phyloP scores from a whole-genome alignment of 371 early-diverging fungal genomes.

The Capniomyces stellatus region DNA sequence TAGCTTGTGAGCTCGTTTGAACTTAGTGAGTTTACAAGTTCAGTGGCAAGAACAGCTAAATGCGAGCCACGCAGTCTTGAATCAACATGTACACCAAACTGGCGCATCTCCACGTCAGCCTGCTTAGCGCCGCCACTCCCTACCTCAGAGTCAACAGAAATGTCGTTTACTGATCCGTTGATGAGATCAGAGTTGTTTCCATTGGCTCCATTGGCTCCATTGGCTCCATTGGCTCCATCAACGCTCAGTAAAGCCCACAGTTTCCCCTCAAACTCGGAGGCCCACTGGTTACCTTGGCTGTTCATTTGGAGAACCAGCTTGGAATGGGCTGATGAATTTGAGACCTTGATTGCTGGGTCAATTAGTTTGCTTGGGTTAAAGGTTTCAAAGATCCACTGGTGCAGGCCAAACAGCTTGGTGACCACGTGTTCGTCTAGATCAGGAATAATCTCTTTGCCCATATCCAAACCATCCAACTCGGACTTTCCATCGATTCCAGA shows the following conservation, averaged over 20 bases:
- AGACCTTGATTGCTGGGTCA: neutral
- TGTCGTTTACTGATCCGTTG: neutral
- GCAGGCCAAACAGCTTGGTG: neutral
- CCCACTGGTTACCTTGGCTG: neutral
- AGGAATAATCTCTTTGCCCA: conserved; percentile 4
- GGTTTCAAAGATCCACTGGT: neutral
- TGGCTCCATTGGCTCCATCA: neutral
- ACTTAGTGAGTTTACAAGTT: neutral
- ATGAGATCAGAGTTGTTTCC: neutral
- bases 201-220: neutral
- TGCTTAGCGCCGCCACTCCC: too few relatives aligned
- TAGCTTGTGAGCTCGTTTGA: too few relatives aligned
- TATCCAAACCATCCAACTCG: neutral
- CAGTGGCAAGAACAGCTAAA: neutral
- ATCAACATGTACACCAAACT: neutral
- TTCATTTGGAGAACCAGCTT: neutral
- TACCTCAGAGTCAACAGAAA: too few relatives aligned
- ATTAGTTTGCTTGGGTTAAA: neutral
- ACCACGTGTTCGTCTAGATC: conserved; percentile 6
- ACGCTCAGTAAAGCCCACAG: neutral
- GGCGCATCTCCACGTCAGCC: neutral
- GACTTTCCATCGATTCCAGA: neutral
- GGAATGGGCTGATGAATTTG: neutral
- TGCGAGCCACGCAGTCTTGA: neutral
- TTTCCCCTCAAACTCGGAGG: neutral